phyloP scores from a whole-genome alignment of 805 yeast species.

The Kodamaea hsintzibuensis region DNA sequence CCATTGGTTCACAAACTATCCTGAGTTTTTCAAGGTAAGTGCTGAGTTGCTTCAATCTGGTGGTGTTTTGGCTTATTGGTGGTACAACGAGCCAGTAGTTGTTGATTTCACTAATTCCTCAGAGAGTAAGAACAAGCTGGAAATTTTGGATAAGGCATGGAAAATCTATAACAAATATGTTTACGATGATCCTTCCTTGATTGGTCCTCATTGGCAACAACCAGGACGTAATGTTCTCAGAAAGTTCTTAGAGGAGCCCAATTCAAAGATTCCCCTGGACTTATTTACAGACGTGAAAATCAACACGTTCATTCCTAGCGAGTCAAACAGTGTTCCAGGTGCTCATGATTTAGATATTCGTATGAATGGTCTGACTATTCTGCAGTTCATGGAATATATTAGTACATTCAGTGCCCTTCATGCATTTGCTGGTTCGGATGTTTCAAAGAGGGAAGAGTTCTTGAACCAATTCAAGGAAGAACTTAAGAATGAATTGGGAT shows the following conservation, averaged over 20 bases:
- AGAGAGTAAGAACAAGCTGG: conserved; percentile 14
- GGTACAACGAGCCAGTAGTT: conserved; percentile 41
- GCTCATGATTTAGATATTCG: conserved; percentile 6
- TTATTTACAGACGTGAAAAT: conserved; percentile 38
- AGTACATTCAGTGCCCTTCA: conserved; percentile 8
- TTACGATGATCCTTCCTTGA: conserved; percentile 41
- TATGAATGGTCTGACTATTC: neutral
- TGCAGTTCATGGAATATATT: conserved; percentile 4
- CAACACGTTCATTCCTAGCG: conserved; percentile 1
- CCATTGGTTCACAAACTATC: conserved; percentile 44
- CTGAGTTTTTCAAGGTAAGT: conserved; percentile 29
- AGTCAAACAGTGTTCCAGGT: neutral
- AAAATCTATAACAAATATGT: conserved; percentile 37
- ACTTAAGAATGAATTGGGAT: conserved; percentile 41
- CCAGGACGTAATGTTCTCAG: conserved; percentile 70
- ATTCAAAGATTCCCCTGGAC: conserved; percentile 40
- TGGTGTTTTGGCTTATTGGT: conserved; percentile 47
- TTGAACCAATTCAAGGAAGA: conserved; percentile 35
- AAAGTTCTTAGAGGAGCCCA: conserved; percentile 41
- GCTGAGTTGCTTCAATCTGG: conserved; percentile 37
- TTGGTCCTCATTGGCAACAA: conserved; percentile 82
- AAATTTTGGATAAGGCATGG: conserved; percentile 23
- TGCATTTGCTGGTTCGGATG: conserved; percentile 4
- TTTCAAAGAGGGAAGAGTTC: conserved; percentile 23
- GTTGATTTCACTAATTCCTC: conserved; percentile 25